phyloP scores from a whole-genome alignment of 176 grass and related monocot genomes.

The Hordeum marinum region DNA sequence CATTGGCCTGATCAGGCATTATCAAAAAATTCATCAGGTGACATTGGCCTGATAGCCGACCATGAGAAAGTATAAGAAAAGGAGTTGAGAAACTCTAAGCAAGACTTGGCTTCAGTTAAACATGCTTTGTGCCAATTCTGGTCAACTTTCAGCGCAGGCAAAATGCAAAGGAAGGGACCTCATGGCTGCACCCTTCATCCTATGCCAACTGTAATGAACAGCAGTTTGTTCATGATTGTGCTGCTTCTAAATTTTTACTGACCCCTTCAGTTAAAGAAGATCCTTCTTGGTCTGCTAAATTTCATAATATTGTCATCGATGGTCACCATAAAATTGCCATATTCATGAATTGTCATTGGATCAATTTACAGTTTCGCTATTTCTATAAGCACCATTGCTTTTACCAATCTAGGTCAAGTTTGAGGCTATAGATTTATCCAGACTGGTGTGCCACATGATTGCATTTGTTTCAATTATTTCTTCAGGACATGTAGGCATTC shows the following conservation, averaged over 20 bases:
- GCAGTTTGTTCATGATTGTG: neutral
- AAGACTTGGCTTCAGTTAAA: neutral
- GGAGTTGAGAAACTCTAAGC: too few relatives aligned
- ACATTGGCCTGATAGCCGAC: too few relatives aligned
- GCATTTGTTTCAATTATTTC: neutral
- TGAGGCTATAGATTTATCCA: neutral
- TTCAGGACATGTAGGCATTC: neutral
- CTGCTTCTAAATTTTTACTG: too few relatives aligned
- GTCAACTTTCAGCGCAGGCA: neutral
- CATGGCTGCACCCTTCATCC: neutral
- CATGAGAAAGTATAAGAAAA: neutral
- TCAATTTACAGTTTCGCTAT: neutral
- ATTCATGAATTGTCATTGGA: neutral
- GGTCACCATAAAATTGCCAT: too few relatives aligned
- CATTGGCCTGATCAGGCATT: neutral
- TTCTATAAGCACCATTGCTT: neutral
- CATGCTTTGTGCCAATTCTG: neutral
- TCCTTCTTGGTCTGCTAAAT: too few relatives aligned
- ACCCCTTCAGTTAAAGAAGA: too few relatives aligned
- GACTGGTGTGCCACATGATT: neutral
- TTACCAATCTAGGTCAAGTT: neutral
- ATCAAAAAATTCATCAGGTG: too few relatives aligned
- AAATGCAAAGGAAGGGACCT: neutral
- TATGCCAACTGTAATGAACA: neutral
- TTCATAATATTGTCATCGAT: neutral